Conservation (phyloP, 1,284 basidiomycete genomes). For the Tilletia caries region DNA sequence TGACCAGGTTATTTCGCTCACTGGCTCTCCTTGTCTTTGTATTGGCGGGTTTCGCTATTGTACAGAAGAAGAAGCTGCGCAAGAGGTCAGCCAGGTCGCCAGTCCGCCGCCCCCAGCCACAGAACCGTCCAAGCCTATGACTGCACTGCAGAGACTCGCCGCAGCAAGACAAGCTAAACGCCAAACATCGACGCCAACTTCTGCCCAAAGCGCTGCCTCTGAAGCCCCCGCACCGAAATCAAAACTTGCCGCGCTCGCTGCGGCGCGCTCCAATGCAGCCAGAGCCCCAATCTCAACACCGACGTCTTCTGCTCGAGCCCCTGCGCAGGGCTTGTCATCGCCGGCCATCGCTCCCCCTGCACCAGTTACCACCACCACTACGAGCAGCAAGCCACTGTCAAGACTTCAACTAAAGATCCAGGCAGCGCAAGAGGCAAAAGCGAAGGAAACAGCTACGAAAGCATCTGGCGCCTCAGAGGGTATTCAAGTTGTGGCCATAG, state of each 20-base stretch:
- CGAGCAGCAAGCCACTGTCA: conserved; percentile 55
- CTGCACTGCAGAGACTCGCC: conserved; percentile 30
- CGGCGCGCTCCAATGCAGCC: conserved; percentile 60
- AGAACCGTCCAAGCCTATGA: conserved; percentile 22
- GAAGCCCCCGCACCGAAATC: conserved; percentile 60
- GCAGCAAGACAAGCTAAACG: conserved; percentile 29
- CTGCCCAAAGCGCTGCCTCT: conserved; percentile 18
- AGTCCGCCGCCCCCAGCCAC: neutral
- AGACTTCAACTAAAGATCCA: conserved; percentile 60
- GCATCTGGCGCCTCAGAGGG: conserved; percentile 16
- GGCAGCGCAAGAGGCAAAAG: conserved; percentile 19
- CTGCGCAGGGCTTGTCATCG: no score
- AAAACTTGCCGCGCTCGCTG: conserved; percentile 68
- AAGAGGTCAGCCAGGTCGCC: neutral
- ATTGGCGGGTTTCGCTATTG: conserved; percentile 56
- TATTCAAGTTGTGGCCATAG: neutral
- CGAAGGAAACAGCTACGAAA: conserved; percentile 5
- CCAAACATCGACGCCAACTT: conserved; percentile 18
- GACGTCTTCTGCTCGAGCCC: conserved; percentile 30
- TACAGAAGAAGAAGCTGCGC: neutral
- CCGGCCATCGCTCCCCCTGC: no score
- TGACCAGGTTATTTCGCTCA: conserved; percentile 13
- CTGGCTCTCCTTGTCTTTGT: conserved; percentile 46
- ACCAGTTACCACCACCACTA: conserved; percentile 11
- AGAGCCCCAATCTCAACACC: conserved; percentile 59